Evolutionary conservation across 306 rosid genomes (phyloP), one percentile per base, ranked within the genome.

Genomic region (Quercus robur): DNA sequence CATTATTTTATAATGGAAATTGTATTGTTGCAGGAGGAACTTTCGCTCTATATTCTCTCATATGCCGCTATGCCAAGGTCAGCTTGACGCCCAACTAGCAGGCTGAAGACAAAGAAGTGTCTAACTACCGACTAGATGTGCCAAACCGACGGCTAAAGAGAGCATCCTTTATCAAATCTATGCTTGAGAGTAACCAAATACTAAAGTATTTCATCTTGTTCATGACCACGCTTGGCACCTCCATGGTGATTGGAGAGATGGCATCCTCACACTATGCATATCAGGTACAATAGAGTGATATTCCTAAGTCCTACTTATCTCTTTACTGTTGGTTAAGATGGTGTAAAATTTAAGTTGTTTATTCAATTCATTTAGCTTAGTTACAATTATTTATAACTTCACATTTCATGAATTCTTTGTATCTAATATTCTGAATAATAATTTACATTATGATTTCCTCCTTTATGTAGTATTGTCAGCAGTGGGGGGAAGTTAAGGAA

Each of bases 221-320:
- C 3, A 73, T 66, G 6, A 79, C 86, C 4, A 41, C 81, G 82
- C 76, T 87, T 6, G 88, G 88, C 20, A 84, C 90, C 51, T 79
- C 88, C 74, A 84, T 87, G 90, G 70, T 81, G 2, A 81, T 86
- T 2, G 90, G 90, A 1, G 26, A 25, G 86, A 87, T 26, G 87
- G 88, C 2, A 71, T 84, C 44, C 81, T 84, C 35, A 87, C 86
- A 55, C 88, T 86, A 35, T 58, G 82, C 56, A 84, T 84, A 15
- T 87, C 86, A 72, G 88, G 90, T 81, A 67, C 7, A 38, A 38
- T 38, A 38, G 44, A 38, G 44, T 38, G 10, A 38, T 6, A 38
- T 38, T 38, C 44, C 44, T 38, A 38, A 18, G 1, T 11, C 15
- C 52, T 46, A 46, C 15, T 46, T 46, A 46, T 46, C 4, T 46